Percentiles rank a stretch among this genome's conserved stretches.
These are phyloP conservation scores for Cicer bijugum DNA, from an alignment of 306 rosid species.

Conservation along the genomic window DNA sequence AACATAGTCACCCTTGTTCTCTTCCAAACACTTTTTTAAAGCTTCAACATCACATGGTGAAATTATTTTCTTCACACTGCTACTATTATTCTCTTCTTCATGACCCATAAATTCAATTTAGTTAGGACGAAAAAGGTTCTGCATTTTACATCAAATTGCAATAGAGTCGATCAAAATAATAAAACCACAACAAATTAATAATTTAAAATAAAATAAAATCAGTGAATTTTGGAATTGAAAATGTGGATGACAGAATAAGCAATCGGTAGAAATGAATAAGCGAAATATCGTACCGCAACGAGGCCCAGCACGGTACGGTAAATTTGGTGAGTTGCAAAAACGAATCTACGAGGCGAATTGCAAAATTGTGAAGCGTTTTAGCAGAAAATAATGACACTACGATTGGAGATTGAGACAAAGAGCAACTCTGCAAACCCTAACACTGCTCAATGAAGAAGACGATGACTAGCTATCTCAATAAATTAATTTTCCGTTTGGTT, in stretches of 20 bases:
- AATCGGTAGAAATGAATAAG: background rate
- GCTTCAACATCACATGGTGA: slow-evolving; percentile 84
- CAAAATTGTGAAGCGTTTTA: background rate
- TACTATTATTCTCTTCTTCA: slow-evolving; percentile 42
- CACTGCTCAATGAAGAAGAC: background rate
- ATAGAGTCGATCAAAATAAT: background rate
- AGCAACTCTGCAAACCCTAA: slow-evolving; percentile 37
- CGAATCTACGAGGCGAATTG: slow-evolving; percentile 24
- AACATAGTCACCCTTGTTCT: slow-evolving; percentile 76
- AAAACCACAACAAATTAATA: background rate
- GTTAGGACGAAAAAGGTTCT: slow-evolving; percentile 26
- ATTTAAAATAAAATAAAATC: background rate
- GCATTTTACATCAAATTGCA: slow-evolving; percentile 40
- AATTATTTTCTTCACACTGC: slow-evolving; percentile 51
- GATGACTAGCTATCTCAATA: slow-evolving; percentile 5
- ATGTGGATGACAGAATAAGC: slow-evolving; percentile 19
- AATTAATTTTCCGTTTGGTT: background rate
- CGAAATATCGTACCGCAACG: slow-evolving; percentile 27
- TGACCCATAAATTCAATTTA: slow-evolving; percentile 53
- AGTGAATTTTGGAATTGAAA: slow-evolving; percentile 19
- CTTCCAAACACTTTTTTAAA: slow-evolving; percentile 84
- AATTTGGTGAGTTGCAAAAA: slow-evolving; percentile 1
- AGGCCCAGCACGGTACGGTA: background rate
- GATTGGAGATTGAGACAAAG: background rate
- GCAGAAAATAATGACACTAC: background rate